Evolutionary conservation across 768 basidiomycete genomes (phyloP).

Genomic region (Naganishia kalamii): DNA sequence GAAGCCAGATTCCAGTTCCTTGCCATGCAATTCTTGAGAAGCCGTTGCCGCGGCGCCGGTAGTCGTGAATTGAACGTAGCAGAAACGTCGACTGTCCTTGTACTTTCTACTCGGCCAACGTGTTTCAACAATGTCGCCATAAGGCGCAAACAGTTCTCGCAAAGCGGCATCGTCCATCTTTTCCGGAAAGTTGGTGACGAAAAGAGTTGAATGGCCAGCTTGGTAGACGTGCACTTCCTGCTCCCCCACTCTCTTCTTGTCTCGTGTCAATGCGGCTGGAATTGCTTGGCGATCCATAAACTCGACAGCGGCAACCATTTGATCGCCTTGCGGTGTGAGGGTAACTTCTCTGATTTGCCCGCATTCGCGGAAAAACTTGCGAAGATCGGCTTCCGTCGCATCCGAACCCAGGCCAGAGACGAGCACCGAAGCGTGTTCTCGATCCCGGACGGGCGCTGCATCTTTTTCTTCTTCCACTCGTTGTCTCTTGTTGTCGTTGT

Average conservation of each 20-base stretch:
- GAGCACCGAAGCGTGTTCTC: slow-evolving; percentile 89
- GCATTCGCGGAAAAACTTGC: slow-evolving; percentile 56
- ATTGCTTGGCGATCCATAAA: slow-evolving; percentile 71
- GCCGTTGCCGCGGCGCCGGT: slow-evolving; percentile 67
- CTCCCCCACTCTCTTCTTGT: slow-evolving; percentile 76
- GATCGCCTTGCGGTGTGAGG: slow-evolving; percentile 57
- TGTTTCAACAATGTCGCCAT: slow-evolving; percentile 83
- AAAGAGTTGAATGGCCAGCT: slow-evolving; percentile 89
- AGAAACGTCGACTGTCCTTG: slow-evolving; percentile 82
- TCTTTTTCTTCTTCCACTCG: slow-evolving; percentile 23
- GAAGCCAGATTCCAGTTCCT: slow-evolving; percentile 64
- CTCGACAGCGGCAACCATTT: slow-evolving; percentile 77
- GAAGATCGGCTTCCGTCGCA: slow-evolving; percentile 51
- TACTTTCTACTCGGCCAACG: slow-evolving; percentile 98
- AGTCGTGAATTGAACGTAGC: slow-evolving; percentile 83
- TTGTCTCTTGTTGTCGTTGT: slow-evolving; percentile 3
- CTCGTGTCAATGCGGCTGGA: slow-evolving; percentile 81
- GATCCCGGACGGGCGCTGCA: slow-evolving; percentile 60
- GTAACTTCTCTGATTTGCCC: slow-evolving; percentile 80
- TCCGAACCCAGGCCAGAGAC: slow-evolving; percentile 62
- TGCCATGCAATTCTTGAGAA: slow-evolving; percentile 72
- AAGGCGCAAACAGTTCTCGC: slow-evolving; percentile 73
- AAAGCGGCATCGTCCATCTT: slow-evolving; percentile 69
- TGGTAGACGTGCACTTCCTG: slow-evolving; percentile 77
- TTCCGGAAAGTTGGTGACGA: slow-evolving; percentile 92